These are phyloP conservation scores for Pestalotiopsis fici DNA, from an alignment of 2,329 filamentous ascomycete species.

Conservation along the genomic window DNA sequence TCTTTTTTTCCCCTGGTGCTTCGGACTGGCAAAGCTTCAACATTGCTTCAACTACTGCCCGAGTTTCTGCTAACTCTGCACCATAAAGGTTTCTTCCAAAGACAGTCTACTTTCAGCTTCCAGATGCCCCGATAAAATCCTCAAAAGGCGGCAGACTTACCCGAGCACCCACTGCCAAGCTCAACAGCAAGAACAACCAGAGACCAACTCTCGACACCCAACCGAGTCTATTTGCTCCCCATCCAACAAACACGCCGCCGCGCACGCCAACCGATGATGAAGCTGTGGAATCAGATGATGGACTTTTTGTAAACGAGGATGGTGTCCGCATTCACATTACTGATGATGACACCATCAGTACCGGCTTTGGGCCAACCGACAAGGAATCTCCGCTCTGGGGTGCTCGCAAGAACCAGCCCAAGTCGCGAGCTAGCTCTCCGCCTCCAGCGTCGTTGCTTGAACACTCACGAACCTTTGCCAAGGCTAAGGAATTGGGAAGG, in stretches of 20 bases:
- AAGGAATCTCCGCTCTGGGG: conserved; percentile 79
- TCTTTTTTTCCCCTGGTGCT: background rate
- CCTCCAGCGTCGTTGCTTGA: conserved; percentile 77
- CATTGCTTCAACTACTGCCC: background rate
- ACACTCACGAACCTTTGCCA: conserved; percentile 58
- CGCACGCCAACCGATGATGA: conserved; percentile 54
- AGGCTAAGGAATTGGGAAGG: conserved; percentile 58
- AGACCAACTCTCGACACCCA: conserved; percentile 35
- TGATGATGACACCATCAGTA: conserved; percentile 32
- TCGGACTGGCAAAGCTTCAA: background rate
- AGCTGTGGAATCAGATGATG: conserved; percentile 37
- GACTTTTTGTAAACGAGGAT: conserved; percentile 58
- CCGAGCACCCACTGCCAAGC: conserved; percentile 27
- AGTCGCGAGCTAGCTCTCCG: conserved; percentile 71
- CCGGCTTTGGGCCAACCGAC: conserved; percentile 64
- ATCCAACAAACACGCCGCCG: conserved; percentile 53
- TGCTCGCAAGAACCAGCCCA: conserved; percentile 73
- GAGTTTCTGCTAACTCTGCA: background rate
- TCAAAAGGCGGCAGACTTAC: conserved; percentile 18
- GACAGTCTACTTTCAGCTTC: conserved; percentile 83
- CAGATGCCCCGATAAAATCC: conserved; percentile 47
- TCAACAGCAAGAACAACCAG: conserved; percentile 19
- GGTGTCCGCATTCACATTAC: conserved; percentile 53
- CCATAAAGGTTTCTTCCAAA: conserved; percentile 84
- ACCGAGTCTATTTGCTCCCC: conserved; percentile 54